Base-by-base conservation (phyloP, 768 basidiomycete species). In the Calvatia gigantea region DNA sequence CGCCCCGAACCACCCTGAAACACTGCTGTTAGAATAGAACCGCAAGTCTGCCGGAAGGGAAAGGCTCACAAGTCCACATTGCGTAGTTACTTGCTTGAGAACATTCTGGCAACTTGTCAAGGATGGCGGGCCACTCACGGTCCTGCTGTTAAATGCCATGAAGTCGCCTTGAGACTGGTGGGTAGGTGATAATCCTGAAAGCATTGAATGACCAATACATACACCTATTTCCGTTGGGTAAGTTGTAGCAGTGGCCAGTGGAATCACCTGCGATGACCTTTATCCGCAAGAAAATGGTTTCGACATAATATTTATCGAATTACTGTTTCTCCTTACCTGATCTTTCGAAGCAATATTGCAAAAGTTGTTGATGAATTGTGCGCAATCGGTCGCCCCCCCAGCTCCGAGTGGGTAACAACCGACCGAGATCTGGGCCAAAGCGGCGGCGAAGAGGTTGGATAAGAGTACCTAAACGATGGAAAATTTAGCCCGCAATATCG, bases 181-280 rank as follows among this genome's bases (percentile, higher is more conserved):
- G 14, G 25, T 21, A 11, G 27, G 2, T 17, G n/a, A n/a, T 29
- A 12, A 15, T 11, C 11, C n/a, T 8, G 27, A 15, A 28, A 27
- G 15, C 31, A 17, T 11, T 42, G 17, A 4, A 21, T 12, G 6
- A 11, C n/a, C 11, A 2, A 14, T 1, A 6, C 51, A 4, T 41
- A 52, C 51, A 52, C 14, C 39, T 27, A 21, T 52, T 42, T n/a
- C 28, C 29, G 8, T 42, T 32, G 5, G 51, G 51, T 21, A 52
- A 52, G 14, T 52, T 52, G 41, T 21, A 52, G 41, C 51, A 52
- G 29, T 41, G 51, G 12, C 39, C 15, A 9, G n/a, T 31, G 2
- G 38, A 32, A n/a, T 52, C 51, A 15, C 27, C 29, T 5, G 33
- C 11, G 19, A 39, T 29, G 9, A 43, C 6, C 51, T 52, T 8